A percentile compares a stretch with the other conserved stretches of the same genome.
phyloP scores from a whole-genome alignment of 1,284 basidiomycete genomes.

The Sanghuangporus weigelae region DNA sequence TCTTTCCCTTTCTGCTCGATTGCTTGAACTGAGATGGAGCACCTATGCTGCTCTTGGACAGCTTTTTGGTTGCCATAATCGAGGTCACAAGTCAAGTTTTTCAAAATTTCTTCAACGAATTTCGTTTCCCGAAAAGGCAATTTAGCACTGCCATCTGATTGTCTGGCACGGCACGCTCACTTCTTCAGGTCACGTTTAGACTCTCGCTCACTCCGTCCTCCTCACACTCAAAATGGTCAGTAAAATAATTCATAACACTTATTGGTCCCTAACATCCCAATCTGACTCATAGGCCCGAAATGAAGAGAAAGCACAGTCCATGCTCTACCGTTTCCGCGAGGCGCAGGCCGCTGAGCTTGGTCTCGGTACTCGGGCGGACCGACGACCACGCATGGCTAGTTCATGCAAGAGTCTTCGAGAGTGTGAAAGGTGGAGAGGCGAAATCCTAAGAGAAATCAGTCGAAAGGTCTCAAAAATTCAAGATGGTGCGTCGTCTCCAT shows the following conservation, averaged over 20 bases:
- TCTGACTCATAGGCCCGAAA: constrained; percentile 71
- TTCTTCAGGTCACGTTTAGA: not conserved
- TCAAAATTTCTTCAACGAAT: not conserved
- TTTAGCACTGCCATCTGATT: not conserved
- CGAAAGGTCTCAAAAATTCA: constrained; percentile 98
- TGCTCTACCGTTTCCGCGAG: constrained; percentile 98
- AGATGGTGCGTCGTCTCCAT: constrained; percentile 60
- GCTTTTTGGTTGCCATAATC: constrained; percentile 8
- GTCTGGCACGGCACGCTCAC: not conserved
- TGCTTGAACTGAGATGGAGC: constrained; percentile 64
- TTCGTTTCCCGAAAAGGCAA: not conserved
- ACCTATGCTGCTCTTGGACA: constrained; percentile 26
- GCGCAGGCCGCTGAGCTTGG: constrained; percentile 95
- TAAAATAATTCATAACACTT: not conserved
- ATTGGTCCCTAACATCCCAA: not conserved
- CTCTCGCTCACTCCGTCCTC: not conserved
- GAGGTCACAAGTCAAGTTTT: not conserved
- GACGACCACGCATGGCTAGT: constrained; percentile 86
- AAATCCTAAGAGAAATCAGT: constrained; percentile 91
- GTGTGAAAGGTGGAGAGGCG: constrained; percentile 93
- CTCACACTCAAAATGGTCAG: not conserved
- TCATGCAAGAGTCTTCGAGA: constrained; percentile 88
- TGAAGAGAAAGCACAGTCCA: constrained; percentile 96
- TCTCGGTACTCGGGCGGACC: constrained; percentile 73
- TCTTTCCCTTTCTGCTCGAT: constrained; percentile 82